Evolutionary conservation across 2,329 filamentous ascomycete species (phyloP).

Genomic region (Cytospora piceicola): DNA sequence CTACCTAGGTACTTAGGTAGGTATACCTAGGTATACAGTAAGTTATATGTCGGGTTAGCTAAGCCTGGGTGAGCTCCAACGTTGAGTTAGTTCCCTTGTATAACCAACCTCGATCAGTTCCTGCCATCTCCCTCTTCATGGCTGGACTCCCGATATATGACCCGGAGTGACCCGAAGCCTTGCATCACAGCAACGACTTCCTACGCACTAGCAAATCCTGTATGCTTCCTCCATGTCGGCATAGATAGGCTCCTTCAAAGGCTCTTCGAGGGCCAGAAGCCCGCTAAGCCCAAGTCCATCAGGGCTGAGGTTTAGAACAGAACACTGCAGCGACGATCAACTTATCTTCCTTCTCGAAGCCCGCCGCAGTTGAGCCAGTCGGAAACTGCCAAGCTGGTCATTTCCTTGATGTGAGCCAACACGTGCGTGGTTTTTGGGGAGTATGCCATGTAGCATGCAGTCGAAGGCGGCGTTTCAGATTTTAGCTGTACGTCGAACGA

Average conservation of each 20-base stretch:
- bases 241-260: background rate
- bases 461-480: constrained; percentile 18
- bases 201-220: background rate
- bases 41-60: background rate
- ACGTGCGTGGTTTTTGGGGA: background rate
- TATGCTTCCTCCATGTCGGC: background rate
- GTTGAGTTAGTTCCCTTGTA: background rate
- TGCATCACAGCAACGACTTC: background rate
- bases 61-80: background rate
- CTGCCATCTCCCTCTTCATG: constrained; percentile 6
- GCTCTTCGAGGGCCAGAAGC: background rate
- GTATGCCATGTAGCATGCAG: constrained; percentile 6
- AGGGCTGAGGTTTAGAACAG: background rate
- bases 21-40: too few species aligned
- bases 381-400: constrained; percentile 4
- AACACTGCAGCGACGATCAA: background rate
- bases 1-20: too few species aligned
- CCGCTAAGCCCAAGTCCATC: background rate
- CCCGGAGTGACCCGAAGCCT: background rate
- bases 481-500: constrained; percentile 9
- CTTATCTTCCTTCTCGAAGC: background rate
- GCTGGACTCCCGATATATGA: background rate
- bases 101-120: too few species aligned
- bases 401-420: background rate
- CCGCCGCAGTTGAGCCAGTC: constrained; percentile 1